Evolutionary conservation across 2,329 filamentous ascomycete genomes (phyloP), one percentile per base, ranked within the genome.

Genomic region (Fusarium sp.): DNA sequence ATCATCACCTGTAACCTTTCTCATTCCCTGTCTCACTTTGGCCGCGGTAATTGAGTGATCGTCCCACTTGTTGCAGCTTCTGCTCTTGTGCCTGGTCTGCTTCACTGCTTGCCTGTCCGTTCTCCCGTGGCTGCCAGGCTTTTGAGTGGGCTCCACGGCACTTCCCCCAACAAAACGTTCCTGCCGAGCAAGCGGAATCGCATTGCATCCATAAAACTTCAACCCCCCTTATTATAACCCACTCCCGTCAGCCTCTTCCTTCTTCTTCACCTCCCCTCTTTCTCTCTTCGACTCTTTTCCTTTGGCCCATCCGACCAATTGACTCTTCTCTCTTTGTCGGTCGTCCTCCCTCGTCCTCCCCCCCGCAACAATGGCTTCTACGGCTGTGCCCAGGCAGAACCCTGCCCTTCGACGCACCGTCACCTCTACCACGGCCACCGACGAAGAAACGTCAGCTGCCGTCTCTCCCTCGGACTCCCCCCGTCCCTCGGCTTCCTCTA

Each of bases 401-500:
- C 83, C 85, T 58, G 83, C 84, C 64, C 82, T 88, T 63, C 86
- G 87, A 77, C 86, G 88, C 67, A 87, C 86, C 64, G 79, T 84
- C 73, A 86, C 85, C 20, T 84, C 85, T 31, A 85, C 86, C 75
- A 85, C 86, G 10, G 84, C 83, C 61, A 87, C 86, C 75, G 81
- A 84, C 63, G 88, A 87, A 2, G 89, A 89, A 65, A 88, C 90
- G 65, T 89, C 90, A 14, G 87, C 88, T 67, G 85, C 85, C 50
- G 89, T 86, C 59, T 91, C 90, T 5, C 91, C 91, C 29, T 82
- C 82, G 65, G 90, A 92, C 79, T 92, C 90, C 14, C 90, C 91
- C 45, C 86, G 88, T 57, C 86, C 80, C 31, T 92, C 91, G 22
- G 86, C 95, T 56, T 98, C 97, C 9, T 94, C 94, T 43, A 98